Conservation (phyloP, 371 early-diverging fungal species). For the Batrachochytrium dendrobatidis region DNA sequence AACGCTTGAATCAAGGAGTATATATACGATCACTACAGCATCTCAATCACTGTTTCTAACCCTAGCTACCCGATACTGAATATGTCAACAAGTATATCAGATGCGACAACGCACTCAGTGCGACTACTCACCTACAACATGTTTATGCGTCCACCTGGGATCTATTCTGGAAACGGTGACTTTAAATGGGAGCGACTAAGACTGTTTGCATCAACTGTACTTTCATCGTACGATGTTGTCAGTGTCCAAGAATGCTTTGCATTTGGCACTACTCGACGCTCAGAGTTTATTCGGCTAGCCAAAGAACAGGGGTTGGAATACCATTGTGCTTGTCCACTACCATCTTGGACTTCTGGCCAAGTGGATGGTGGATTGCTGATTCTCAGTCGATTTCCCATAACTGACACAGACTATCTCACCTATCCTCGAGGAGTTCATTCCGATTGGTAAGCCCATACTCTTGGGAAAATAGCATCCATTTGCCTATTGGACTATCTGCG, state of each 20-base stretch:
- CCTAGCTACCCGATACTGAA: too few species aligned
- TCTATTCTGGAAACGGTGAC: constrained; percentile 60
- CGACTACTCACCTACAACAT: constrained; percentile 73
- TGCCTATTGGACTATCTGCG: background rate
- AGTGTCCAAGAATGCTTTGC: constrained; percentile 79
- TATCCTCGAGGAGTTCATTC: constrained; percentile 61
- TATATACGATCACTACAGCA: too few species aligned
- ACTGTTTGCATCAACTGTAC: constrained; percentile 51
- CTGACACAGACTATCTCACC: constrained; percentile 42
- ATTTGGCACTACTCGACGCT: constrained; percentile 54
- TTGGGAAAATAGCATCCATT: background rate
- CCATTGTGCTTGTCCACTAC: constrained; percentile 46
- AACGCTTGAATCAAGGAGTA: too few species aligned
- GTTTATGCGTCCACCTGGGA: constrained; percentile 76
- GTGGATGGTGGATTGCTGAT: constrained; percentile 78
- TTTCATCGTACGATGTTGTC: constrained; percentile 68
- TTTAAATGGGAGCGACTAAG: constrained; percentile 66
- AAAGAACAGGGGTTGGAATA: constrained; percentile 57
- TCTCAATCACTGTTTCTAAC: too few species aligned
- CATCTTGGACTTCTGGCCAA: constrained; percentile 50
- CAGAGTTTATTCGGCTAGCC: constrained; percentile 51
- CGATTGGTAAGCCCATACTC: constrained; percentile 45
- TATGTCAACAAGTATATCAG: background rate
- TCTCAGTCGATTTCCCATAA: constrained; percentile 64
- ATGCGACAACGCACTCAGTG: too few species aligned